Conservation (phyloP, 768 basidiomycete genomes). For the Phylloporus rhodoxanthus region DNA sequence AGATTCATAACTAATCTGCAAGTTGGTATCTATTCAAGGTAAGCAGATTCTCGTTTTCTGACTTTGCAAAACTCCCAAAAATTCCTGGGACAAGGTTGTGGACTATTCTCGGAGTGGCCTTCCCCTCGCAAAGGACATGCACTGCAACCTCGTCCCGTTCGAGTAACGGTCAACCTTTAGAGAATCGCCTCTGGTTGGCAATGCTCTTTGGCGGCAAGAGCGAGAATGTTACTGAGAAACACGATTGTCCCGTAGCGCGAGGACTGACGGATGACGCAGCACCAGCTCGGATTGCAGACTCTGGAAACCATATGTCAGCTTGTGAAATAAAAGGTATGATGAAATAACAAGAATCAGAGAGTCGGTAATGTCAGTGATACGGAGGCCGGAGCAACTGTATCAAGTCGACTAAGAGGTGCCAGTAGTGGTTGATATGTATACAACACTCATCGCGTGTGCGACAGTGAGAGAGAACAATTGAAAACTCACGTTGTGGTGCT, state of each 20-base stretch:
- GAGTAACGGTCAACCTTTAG: too few species aligned
- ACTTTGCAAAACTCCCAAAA: too few species aligned
- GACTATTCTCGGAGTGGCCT: too few species aligned
- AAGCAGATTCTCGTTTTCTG: too few species aligned
- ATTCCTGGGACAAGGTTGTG: too few species aligned
- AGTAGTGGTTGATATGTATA: slow-evolving; percentile 58
- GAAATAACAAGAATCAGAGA: slow-evolving; percentile 35
- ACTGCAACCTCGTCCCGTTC: too few species aligned
- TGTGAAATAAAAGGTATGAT: neutral
- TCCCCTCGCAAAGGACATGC: too few species aligned
- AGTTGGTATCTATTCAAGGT: too few species aligned
- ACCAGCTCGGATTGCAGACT: neutral
- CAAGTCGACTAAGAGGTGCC: slow-evolving; percentile 94
- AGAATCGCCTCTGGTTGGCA: too few species aligned
- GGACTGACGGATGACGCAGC: too few species aligned
- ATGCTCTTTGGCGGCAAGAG: too few species aligned
- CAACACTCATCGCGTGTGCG: slow-evolving; percentile 72
- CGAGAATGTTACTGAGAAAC: neutral
- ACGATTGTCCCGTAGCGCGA: neutral
- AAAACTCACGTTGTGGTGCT: slow-evolving; percentile 15
- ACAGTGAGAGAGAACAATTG: slow-evolving; percentile 3
- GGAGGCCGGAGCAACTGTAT: slow-evolving; percentile 34
- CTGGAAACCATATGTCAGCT: slow-evolving; percentile 20
- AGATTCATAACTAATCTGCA: too few species aligned
- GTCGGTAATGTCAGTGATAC: slow-evolving; percentile 77